Evolutionary conservation across 768 basidiomycete species (phyloP), one percentile per base, ranked within the genome.

Genomic region (Basidioascus undulatus): DNA sequence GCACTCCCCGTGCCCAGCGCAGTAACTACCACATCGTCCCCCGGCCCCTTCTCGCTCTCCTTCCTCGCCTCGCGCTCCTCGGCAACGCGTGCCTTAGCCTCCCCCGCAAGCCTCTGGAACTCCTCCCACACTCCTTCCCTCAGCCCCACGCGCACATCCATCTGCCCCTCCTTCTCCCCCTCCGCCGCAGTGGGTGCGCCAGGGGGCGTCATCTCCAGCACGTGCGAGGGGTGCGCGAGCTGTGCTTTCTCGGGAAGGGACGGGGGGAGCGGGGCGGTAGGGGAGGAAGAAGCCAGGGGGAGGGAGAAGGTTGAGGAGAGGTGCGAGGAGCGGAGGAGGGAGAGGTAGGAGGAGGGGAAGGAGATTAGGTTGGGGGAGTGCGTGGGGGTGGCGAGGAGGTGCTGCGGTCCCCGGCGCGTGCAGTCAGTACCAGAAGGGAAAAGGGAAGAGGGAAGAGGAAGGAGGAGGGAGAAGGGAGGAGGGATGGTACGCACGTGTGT

Each of bases 1-100:
- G 82, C 75, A 51, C 83, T 87, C 2, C 80, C 79, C 0, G 89
- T 94, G 3, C 89, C 89, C 6, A 96, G 62, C 2, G 84, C 67
- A 7, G 78, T 67, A 33, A 94, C 61, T 8, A 57, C 59, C 7
- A 94, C 67, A 36, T 78, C 67, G 31, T 19, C 33, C 3, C 8
- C 9, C 25, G 24, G 21, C 44, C 43, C 36, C 21, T 34, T 34
- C 32, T 44, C 23, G 30, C 42, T 39, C 27, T 25, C 34, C 11
- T 10, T 33, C 30, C 35, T 58, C 3, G 67, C 67, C 3, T 57
- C 51, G n/a, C 39, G 18, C 6, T 40, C 54, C 12, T 18, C 3
- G 45, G 51, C 44, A 71, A 71, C 28, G 57, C 60, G 33, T 53
- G 50, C 16, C 51, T 55, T 15, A 64, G 65, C 45, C 50, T 53